These are phyloP conservation scores for Beauveria bassiana DNA, from an alignment of 2,329 filamentous ascomycete genomes.

Conservation along the genomic window DNA sequence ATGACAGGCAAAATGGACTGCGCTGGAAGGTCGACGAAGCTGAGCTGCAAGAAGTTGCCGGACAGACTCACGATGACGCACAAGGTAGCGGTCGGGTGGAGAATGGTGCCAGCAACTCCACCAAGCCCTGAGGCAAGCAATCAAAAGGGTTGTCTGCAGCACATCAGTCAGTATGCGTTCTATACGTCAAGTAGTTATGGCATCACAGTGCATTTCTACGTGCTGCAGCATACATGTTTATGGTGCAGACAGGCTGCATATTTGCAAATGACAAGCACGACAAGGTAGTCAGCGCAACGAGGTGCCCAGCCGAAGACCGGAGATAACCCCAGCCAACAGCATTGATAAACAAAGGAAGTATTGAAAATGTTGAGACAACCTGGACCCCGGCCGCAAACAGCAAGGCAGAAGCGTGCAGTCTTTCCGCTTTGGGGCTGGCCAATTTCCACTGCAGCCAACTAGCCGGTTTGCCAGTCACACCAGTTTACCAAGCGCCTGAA, in stretches of 20 bases:
- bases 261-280: neutral
- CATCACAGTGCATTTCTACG: too few species aligned
- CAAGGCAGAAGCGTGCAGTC: neutral
- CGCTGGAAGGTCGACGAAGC: neutral
- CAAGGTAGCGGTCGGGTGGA: slow-evolving; percentile 2
- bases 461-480: too few species aligned
- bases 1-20: neutral
- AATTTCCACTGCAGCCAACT: neutral
- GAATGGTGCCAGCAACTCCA: neutral
- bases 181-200: too few species aligned
- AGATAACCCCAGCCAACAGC: neutral
- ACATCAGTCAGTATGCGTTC: too few species aligned
- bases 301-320: neutral
- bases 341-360: neutral
- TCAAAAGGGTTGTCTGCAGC: neutral
- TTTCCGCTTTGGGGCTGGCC: slow-evolving; percentile 4
- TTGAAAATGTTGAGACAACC: neutral
- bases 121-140: neutral
- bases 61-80: neutral
- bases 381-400: neutral
- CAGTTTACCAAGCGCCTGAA: too few species aligned
- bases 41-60: neutral
- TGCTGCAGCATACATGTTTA: too few species aligned
- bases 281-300: neutral
- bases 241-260: neutral